Conservation (phyloP, 192 early-diverging fungal species). For the Mortierella claussenii region DNA sequence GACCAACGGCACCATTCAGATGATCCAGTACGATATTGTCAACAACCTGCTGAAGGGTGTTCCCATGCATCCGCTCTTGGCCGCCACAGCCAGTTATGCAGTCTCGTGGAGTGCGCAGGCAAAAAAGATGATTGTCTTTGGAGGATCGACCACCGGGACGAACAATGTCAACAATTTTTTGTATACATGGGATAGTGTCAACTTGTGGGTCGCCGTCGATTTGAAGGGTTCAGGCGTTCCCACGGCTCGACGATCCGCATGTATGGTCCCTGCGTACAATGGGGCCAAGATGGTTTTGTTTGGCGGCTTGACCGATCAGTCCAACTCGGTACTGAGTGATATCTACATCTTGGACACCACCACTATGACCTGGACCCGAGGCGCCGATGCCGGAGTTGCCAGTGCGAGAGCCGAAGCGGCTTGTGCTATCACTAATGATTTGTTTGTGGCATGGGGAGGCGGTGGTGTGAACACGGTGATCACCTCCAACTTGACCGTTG, state of each 20-base stretch:
- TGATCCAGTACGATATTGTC: slow-evolving; percentile 10
- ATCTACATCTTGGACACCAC: slow-evolving; percentile 11
- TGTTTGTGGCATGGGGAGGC: slow-evolving; percentile 11
- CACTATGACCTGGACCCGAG: slow-evolving; percentile 10
- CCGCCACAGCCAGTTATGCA: slow-evolving; percentile 1
- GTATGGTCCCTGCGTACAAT: slow-evolving; percentile 19
- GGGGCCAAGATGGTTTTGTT: slow-evolving; percentile 28
- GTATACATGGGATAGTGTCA: neutral
- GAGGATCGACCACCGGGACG: slow-evolving; percentile 4
- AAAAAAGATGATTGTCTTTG: slow-evolving; percentile 18
- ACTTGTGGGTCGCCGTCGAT: neutral
- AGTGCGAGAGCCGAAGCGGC: slow-evolving; percentile 2
- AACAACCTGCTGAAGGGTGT: slow-evolving; percentile 3
- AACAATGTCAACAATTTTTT: neutral
- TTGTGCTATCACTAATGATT: slow-evolving; percentile 20
- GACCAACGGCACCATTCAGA: neutral
- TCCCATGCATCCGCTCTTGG: slow-evolving; percentile 11
- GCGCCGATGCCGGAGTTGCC: neutral
- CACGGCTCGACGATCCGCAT: slow-evolving; percentile 4
- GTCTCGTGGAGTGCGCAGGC: slow-evolving; percentile 7
- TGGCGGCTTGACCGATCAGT: slow-evolving; percentile 5
- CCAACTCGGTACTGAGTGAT: neutral
- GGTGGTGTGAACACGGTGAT: neutral
- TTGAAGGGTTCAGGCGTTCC: slow-evolving; percentile 1
- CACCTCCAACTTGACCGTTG: no score